Evolutionary conservation across 768 basidiomycete genomes (phyloP), one percentile per base, ranked within the genome.

Genomic region (Leccinum fibrillosum): DNA sequence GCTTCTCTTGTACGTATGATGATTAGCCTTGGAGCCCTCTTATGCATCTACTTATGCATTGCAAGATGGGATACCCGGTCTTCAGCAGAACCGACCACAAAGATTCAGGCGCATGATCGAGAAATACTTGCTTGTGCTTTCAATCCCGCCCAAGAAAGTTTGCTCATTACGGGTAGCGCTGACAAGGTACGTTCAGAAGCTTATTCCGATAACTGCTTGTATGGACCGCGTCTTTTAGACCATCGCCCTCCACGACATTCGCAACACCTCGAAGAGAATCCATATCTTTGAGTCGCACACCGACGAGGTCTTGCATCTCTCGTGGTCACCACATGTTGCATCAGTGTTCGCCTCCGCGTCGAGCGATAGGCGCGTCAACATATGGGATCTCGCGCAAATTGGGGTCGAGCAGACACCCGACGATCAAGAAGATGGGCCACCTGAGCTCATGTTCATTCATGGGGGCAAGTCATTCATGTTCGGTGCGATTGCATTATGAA

Each of bases 371-470:
- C 81, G 97, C 10, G 83, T 99, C 61, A 95, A 97, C 66, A 78
- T 98, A 50, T 99, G 97, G 97, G 95, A 99, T 75, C 72, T 98
- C 57, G 81, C 85, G 23, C 83, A 89, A 59, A 96, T 98, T 61
- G 97, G 97, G 1, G 83, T 89, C 42, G 97, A 99, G 71, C 97
- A 99, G 73, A 92, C 93, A 2, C 97, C 96, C 4, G 97, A 99
- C 63, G 97, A 99, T 69, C 91, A 94, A 58, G 97, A 99, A 71
- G 97, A 99, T 67, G 97, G 97, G 1, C 94, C 97, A 15, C 97
- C 97, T 1, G 97, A 99, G 72, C 75, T 98, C 57, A 74, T 98
- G 63, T 99, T 99, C 73, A 83, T 98, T 49, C 97, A 99, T 64
- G 97, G 97, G 64, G 97, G 90, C 85, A 77, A 60, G 84, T 63